Base-by-base conservation (phyloP, 169 alveolate genomes). In the Theileria sp. region DNA sequence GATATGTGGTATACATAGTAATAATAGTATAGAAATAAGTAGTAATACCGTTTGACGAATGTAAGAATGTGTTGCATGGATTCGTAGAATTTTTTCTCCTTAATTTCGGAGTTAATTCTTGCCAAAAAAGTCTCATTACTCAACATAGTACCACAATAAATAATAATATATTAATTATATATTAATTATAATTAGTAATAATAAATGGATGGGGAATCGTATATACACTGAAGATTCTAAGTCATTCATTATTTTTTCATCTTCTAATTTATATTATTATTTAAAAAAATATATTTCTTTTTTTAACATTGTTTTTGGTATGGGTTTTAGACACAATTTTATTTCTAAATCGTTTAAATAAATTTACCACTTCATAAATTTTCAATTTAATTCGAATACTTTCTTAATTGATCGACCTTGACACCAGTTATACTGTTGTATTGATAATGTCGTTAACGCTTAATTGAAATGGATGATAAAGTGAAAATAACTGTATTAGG, bases 401-500 rank as follows among this genome's bases (percentile, higher is more conserved):
- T 44, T 44, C 54, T 44, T 8, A 8, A 44, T 44, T 44, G 8
- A 13, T 44, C 15, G n/a, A n/a, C 15, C 54, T 44, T 44, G 17
- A 44, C 54, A 44, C 54, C 54, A 44, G 4, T 44, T 44, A 8
- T 44, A 44, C 4, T 10, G 0, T 44, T 44, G 54, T 44, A 44
- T 44, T 10, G 54, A 10, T 44, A 44, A 44, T 0, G 8, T 44
- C 17, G 23, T 0, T 69, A 30, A 5, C 0, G 2, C 15, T 54
- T 62, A 25, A 25, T 38, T 26, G 80, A 74, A 30, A 21, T 68
- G 23, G 72, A 74, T 15, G 54, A 74, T 28, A 73, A 77, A 26
- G 78, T 86, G 30, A 83, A 64, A 21, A 83, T 91, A n/a, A 86
- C 90, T 3, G 95, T 92, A 26, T 87, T 95, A 34, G 98, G 98